These are phyloP conservation scores for Phytophthora colocasiae DNA, from an alignment of 352 stramenopile species.

Conservation along the genomic window DNA sequence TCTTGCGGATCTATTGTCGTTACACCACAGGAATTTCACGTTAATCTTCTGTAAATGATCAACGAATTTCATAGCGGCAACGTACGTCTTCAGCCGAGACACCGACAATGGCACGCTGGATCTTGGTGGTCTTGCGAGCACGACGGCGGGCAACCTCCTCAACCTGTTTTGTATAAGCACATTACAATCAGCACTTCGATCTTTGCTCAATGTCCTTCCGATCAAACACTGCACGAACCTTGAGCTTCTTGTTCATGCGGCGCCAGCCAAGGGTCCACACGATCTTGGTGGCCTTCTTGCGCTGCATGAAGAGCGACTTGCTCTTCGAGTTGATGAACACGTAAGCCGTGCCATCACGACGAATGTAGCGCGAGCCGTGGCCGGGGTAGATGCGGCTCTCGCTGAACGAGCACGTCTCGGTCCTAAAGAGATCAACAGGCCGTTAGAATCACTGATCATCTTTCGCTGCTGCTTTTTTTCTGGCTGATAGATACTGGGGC, in stretches of 20 bases:
- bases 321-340: constrained; percentile 97
- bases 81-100: constrained; percentile 94
- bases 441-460: constrained; percentile 17
- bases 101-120: constrained; percentile 97
- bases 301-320: constrained; percentile 98
- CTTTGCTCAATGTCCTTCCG: neutral
- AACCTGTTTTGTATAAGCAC: constrained; percentile 43
- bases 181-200: constrained; percentile 9
- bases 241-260: constrained; percentile 99
- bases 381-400: constrained; percentile 97
- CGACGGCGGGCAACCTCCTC: constrained; percentile 86
- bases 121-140: constrained; percentile 95
- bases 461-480: neutral
- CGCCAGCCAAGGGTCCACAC: constrained; percentile 98
- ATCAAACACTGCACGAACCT: constrained; percentile 61
- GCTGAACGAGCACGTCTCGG: constrained; percentile 92
- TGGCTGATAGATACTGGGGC: constrained; percentile 2
- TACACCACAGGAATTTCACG: neutral
- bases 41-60: constrained; percentile 5
- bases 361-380: constrained; percentile 99
- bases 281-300: constrained; percentile 99
- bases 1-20: constrained; percentile 94
- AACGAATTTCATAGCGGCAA: neutral
- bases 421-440: constrained; percentile 55
- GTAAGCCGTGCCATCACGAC: constrained; percentile 96